Base-by-base conservation (phyloP, 148 eudicot genomes). In the Gaultheria prostrata region DNA sequence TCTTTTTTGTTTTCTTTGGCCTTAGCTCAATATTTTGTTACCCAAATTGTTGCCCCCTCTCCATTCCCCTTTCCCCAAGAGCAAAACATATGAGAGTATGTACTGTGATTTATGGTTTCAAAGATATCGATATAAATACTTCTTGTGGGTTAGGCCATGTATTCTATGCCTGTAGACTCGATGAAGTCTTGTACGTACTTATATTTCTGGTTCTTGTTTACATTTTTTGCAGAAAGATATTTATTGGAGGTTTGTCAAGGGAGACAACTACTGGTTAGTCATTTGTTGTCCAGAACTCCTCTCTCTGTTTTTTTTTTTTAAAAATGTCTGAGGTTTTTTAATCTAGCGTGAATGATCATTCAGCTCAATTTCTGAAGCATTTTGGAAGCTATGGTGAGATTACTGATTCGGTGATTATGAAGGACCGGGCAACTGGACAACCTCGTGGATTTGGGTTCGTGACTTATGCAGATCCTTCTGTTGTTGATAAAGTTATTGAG, bases 221-320 rank as follows among this genome's bases (percentile, higher is more conserved):
- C 53, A 57, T 90, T 77, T 82, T 82, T 51, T 86, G 91, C 93
- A 91, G 93, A 87, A 91, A 91, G 87, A 90, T 90, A 5, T 90
- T 90, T 84, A 87, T 90, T 82, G 92, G 92, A 88, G 92, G 92
- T 80, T 88, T 90, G 86, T 90, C 92, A 73, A 88, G 90, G 78
- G 93, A 91, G 91, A 91, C 93, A 86, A 91, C 93, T 83, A 77
- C 92, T 87, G 91, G 93, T 91, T 87, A 90, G 93, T 88, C 82
- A 83, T 88, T 82, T 87, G 87, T 76, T 56, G 83, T 83, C 69
- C 5, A 50, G 28, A 4, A 10, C 6, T 1, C 26, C 11, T 67
- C 17, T 26, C 26, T 20, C 26, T 11, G 18, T 67, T 11, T 33
- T n/a, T n/a, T n/a, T n/a, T 13, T 3, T 6, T 30, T 30, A 13